Base-by-base conservation (phyloP, 176 grass and related monocot species). In the Musa beccarii region DNA sequence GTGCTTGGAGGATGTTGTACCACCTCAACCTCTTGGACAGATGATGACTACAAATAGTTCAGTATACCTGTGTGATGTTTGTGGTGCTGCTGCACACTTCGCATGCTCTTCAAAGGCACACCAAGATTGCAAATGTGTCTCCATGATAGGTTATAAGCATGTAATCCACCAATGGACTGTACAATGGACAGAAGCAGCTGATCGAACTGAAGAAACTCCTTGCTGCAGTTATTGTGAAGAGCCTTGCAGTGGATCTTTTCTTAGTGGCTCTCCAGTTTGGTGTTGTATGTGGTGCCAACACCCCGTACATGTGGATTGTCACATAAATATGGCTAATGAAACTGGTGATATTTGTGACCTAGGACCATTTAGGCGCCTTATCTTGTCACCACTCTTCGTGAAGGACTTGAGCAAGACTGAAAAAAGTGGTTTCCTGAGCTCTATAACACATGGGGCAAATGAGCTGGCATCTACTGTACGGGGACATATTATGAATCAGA, bases 381-480 rank as follows among this genome's bases (percentile, higher is more conserved):
- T 80, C n/a, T 52, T 80, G 8, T 80, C 79, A 21, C 79, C 79
- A 29, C 79, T 80, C 21, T 73, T 53, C 73, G 79, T 80, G 12
- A 73, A 63, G 24, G 68, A 77, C n/a, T 64, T 77, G 34, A 65
- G 19, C 75, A 63, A 24, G 20, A 20, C 29, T n/a, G 57, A 57
- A 80, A 52, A 34, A 64, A 22, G 54, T 53, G 57, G 68, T 22
- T 65, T 80, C 53, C 17, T 80, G 10, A 80, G 56, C 54, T 53
- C 79, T 64, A 63, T 80, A 29, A 80, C 79, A 64, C 79, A 80
- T 63, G 79, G 79, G 25, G 79, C 79, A 80, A 80, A 80, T 80
- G 79, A 80, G 24, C 25, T 80, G 21, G 79, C 79, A 63, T 80
- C 69, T 53, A 73, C 79, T 20, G 79, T 80, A 28, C 49, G 79